Percentiles rank a stretch among this genome's conserved stretches.
Evolutionary conservation across 768 basidiomycete species (phyloP).

Genomic region (Sistotremastrum niveocremeum): DNA sequence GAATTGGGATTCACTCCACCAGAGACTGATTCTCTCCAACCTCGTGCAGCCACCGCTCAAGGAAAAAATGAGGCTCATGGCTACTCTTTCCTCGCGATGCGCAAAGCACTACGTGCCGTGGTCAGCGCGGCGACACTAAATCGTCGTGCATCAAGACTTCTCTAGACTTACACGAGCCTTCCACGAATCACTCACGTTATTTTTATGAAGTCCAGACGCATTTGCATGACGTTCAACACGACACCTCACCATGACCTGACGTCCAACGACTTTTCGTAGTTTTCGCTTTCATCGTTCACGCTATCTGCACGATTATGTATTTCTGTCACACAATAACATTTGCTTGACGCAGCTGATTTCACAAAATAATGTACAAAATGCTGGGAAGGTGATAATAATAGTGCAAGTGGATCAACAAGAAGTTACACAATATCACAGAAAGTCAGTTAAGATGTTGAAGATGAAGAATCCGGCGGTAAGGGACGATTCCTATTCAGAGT

Average conservation of each 20-base stretch:
- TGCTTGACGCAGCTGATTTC: background rate
- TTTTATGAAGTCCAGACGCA: too few species aligned
- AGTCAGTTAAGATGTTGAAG: background rate
- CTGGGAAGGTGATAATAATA: background rate
- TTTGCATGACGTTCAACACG: background rate
- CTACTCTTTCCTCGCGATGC: too few species aligned
- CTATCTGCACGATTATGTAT: constrained; percentile 22
- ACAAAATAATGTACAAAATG: constrained; percentile 1
- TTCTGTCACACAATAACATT: constrained; percentile 10
- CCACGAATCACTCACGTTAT: too few species aligned
- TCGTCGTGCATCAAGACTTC: too few species aligned
- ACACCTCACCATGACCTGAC: background rate
- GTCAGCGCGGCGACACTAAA: too few species aligned
- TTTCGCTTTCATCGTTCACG: constrained; percentile 20
- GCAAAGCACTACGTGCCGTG: too few species aligned
- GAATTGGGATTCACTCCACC: background rate
- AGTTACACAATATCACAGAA: background rate
- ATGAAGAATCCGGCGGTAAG: background rate
- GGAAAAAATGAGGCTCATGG: too few species aligned
- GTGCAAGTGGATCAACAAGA: background rate
- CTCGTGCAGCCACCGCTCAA: too few species aligned
- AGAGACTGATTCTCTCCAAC: too few species aligned
- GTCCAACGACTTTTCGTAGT: background rate
- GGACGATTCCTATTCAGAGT: constrained; percentile 6
- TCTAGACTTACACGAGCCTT: too few species aligned